Evolutionary conservation across 257 asterid genomes (phyloP).

Genomic region (Primulina huaijiensis): DNA sequence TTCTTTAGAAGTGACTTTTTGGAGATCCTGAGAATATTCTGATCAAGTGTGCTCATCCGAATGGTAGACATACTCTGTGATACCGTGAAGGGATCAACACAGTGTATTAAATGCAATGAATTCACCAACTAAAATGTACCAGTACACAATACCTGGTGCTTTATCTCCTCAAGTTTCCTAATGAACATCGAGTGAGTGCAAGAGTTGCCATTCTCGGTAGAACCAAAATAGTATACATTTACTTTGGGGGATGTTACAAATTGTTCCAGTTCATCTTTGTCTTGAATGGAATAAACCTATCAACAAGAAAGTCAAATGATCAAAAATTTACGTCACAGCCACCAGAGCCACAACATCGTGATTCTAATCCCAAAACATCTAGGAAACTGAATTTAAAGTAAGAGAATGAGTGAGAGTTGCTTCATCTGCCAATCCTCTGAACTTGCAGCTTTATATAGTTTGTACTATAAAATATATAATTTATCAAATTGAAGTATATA

Average conservation of each 20-base stretch:
- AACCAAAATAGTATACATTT: slow-evolving; percentile 54
- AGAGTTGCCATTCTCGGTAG: slow-evolving; percentile 36
- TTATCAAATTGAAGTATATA: slow-evolving; percentile 10
- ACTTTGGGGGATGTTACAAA: slow-evolving; percentile 76
- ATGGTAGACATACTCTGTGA: slow-evolving; percentile 56
- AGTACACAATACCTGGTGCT: slow-evolving; percentile 60
- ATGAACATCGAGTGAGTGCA: slow-evolving; percentile 31
- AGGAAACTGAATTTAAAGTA: neutral
- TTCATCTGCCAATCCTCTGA: slow-evolving; percentile 7
- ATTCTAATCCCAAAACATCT: neutral
- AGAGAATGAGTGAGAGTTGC: slow-evolving; percentile 1
- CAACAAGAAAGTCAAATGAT: slow-evolving; percentile 24
- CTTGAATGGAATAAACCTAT: slow-evolving; percentile 85
- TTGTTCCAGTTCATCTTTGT: slow-evolving; percentile 60
- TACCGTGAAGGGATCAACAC: slow-evolving; percentile 26
- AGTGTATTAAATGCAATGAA: slow-evolving; percentile 19
- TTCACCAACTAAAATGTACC: slow-evolving; percentile 23
- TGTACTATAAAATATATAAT: neutral
- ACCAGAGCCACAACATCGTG: neutral
- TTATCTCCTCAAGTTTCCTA: slow-evolving; percentile 70
- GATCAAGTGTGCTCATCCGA: slow-evolving; percentile 48
- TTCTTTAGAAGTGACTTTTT: slow-evolving; percentile 60
- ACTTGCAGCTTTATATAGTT: neutral
- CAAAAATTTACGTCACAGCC: slow-evolving; percentile 18
- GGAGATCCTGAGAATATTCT: slow-evolving; percentile 40